A percentile compares a stretch with the other conserved stretches of the same genome.
Conservation (phyloP, 305 asterid genomes). For the Caryopteris hybrid region DNA sequence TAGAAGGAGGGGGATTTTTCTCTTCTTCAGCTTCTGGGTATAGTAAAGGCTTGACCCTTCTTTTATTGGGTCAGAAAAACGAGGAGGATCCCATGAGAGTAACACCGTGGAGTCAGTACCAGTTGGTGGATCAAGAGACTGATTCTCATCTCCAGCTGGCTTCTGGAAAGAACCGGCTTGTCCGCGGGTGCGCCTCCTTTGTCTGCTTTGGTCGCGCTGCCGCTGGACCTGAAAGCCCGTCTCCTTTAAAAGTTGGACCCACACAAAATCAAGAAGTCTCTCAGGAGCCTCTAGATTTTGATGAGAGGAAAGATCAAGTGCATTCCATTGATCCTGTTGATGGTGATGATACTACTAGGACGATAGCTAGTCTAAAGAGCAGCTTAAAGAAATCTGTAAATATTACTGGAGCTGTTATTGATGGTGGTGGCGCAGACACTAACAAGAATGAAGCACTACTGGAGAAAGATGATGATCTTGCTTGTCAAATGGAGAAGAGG, state of each 20-base stretch:
- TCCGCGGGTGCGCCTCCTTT: constrained; percentile 80
- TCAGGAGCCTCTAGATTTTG: constrained; percentile 35
- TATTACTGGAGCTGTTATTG: constrained; percentile 17
- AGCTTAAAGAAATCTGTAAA: constrained; percentile 63
- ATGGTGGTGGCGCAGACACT: constrained; percentile 10
- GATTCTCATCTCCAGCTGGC: constrained; percentile 95
- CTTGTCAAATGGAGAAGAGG: constrained; percentile 48
- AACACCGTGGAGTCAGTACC: constrained; percentile 97
- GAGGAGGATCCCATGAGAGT: constrained; percentile 96
- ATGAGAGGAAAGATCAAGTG: constrained; percentile 37
- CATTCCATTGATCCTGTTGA: constrained; percentile 24
- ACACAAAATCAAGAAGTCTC: constrained; percentile 51
- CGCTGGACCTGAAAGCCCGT: constrained; percentile 55
- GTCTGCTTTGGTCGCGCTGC: constrained; percentile 80
- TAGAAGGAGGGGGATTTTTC: constrained; percentile 99
- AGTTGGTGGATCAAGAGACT: constrained; percentile 89
- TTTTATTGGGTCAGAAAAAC: constrained; percentile 72
- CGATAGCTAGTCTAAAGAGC: constrained; percentile 51
- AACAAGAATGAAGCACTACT: constrained; percentile 26
- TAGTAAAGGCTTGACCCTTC: constrained; percentile 89
- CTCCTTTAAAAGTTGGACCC: constrained; percentile 74
- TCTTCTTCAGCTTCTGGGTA: constrained; percentile 96
- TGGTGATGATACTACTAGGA: constrained; percentile 27
- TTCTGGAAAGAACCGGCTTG: constrained; percentile 58
- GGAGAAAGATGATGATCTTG: constrained; percentile 28